These are phyloP conservation scores for Diddensiella santjacobensis DNA, from an alignment of 805 yeast genomes.

Conservation along the genomic window DNA sequence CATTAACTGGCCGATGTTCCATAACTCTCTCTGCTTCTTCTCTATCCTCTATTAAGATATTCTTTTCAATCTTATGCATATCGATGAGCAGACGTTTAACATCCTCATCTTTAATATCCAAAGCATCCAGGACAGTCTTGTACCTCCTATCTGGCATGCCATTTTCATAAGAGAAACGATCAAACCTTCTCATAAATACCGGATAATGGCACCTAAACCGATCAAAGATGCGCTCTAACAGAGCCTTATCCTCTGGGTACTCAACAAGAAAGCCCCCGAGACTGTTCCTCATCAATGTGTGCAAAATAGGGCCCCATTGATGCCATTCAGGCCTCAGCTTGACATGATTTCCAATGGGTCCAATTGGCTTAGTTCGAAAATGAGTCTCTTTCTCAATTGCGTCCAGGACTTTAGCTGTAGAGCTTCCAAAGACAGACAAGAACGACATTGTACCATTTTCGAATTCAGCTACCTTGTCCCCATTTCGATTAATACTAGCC, in stretches of 20 bases:
- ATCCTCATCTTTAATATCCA: slow-evolving; percentile 52
- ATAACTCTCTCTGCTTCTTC: slow-evolving; percentile 48
- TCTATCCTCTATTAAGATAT: slow-evolving; percentile 50
- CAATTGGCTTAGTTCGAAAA: slow-evolving; percentile 56
- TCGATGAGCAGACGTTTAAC: slow-evolving; percentile 65
- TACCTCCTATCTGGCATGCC: slow-evolving; percentile 43
- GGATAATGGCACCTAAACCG: slow-evolving; percentile 27
- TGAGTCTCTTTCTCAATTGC: slow-evolving; percentile 38
- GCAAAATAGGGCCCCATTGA: slow-evolving; percentile 46
- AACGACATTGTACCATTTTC: slow-evolving; percentile 12
- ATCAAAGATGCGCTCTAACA: slow-evolving; percentile 23
- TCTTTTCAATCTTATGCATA: slow-evolving; percentile 48
- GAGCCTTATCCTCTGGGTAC: slow-evolving; percentile 53
- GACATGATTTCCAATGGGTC: slow-evolving; percentile 72
- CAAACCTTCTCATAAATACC: slow-evolving; percentile 50
- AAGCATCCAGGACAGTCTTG: slow-evolving; percentile 55
- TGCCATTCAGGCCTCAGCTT: slow-evolving; percentile 54
- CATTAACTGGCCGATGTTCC: slow-evolving; percentile 37
- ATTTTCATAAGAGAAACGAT: slow-evolving; percentile 49
- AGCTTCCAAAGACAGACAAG: slow-evolving; percentile 49
- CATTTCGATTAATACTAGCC: background rate
- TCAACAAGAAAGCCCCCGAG: slow-evolving; percentile 66
- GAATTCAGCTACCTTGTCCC: background rate
- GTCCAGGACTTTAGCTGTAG: slow-evolving; percentile 40
- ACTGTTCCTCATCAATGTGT: slow-evolving; percentile 46